phyloP scores from a whole-genome alignment of 352 stramenopile species.

The Saprolegnia parasitica region DNA sequence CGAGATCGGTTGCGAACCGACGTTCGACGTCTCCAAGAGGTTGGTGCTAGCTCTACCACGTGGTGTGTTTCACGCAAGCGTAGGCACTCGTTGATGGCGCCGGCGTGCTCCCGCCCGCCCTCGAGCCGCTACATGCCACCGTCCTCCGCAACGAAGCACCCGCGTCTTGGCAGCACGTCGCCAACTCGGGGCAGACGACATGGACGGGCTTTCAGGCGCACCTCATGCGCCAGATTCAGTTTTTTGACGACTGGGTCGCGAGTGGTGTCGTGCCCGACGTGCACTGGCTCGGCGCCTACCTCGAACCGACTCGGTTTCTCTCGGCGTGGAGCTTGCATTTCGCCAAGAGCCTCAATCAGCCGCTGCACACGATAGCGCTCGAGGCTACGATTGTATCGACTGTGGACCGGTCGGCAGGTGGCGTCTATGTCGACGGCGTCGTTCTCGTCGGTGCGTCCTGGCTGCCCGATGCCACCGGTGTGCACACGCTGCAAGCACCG shows the following conservation, averaged over 20 bases:
- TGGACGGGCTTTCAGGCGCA: conserved; percentile 38
- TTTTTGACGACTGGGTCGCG: conserved; percentile 39
- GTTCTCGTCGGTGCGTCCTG: background rate
- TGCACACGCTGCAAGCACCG: background rate
- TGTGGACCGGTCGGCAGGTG: background rate
- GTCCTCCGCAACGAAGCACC: conserved; percentile 26
- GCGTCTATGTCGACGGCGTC: conserved; percentile 5
- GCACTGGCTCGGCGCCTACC: conserved; percentile 23
- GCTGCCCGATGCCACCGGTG: background rate
- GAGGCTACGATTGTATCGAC: background rate
- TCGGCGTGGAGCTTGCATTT: background rate
- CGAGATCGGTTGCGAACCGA: background rate
- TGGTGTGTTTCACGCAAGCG: too few species aligned
- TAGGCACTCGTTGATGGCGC: background rate
- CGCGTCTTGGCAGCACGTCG: background rate
- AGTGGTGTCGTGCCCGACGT: conserved; percentile 29
- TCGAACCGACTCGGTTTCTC: conserved; percentile 8
- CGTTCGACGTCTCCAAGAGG: conserved; percentile 13
- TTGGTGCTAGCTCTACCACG: too few species aligned
- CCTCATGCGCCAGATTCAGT: conserved; percentile 38
- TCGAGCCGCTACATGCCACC: conserved; percentile 6
- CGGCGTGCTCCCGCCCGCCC: background rate
- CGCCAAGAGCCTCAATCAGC: background rate
- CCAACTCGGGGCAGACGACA: conserved; percentile 18
- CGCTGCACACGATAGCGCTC: conserved; percentile 14